Base-by-base conservation (phyloP, 495 filamentous ascomycete species). In the Antarctomyces pellizariae region DNA sequence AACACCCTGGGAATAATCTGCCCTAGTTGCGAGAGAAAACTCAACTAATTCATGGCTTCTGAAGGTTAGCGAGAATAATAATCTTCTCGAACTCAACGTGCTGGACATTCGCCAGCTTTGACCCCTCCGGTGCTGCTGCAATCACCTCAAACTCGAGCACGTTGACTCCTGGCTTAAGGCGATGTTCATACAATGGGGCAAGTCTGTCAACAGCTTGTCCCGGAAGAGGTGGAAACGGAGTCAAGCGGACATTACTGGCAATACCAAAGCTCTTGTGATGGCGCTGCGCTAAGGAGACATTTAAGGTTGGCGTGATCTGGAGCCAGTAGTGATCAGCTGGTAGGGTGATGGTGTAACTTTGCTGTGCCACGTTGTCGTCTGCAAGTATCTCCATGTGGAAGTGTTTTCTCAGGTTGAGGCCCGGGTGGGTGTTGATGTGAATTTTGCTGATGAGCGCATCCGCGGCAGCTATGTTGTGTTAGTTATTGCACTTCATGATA, bases 81-180 rank as follows among this genome's bases (percentile, higher is more conserved):
- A 75, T 46, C 34, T 57, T 72, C 49, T 82, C 75, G 38, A 76
- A 45, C 35, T 78, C 75, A 30, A 61, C 52, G 30, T 64, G 68
- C 4, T 57, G 53, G 7, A 66, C 69, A 24, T 47, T 50, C 0
- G 52, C 41, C 0, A 55, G 47, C 36, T 57, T 66, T 26, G 66
- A 53, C 5, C 65, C 64, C 28, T 54, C 60, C 2, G 67, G 58
- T 9, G 68, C 49, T 3, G 63, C 57, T n/a, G 63, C 65, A 41
- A 75, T 59, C 18, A 74, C 42, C 23, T 71, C 64, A 5, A 77
- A 48, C 25, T 68, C 65, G 11, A 82, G 57, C 16, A 62, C 57
- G 34, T 71, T 80, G 11, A 66, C 52, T 5, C 70, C 71, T n/a
- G 58, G 53, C 16, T 50, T 48, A 18, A 80, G 47, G 9, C 47